Evolutionary conservation across 106 monocot species (phyloP), one percentile per base, ranked within the genome.

Genomic region (Posidonia australis): DNA sequence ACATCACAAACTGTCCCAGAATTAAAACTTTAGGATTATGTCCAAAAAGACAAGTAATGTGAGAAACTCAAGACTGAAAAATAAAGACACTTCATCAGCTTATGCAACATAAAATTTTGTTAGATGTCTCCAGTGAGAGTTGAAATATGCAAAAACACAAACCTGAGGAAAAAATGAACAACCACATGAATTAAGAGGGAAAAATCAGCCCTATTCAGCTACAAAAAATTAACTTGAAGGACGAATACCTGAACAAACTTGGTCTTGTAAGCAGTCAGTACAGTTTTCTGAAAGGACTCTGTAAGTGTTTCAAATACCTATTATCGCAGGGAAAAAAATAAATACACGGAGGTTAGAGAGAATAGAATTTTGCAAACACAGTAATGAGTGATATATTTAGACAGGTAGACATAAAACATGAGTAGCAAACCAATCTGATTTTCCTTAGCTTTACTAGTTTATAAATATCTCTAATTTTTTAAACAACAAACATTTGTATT

Each of bases 211-310:
- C 11, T 30, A 21, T 10, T 57, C 14, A 26, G 27, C 27, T 9
- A 58, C 26, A 16, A 26, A 55, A 49, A 49, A n/a, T n/a, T 52
- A 41, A 7, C 5, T 17, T 28, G 44, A 31, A 51, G 13, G 6
- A 51, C 9, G 23, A 12, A 62, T 73, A 96, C 96, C 96, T 96
- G 96, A 66, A 76, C 68, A 76, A 87, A 87, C 64, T 91, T 98
- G 64, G 91, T 87, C 77, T 85, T 98, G 62, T 98, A 74, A 63
- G 90, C 80, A 77, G 77, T 98, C 59, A 98, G 54, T 56, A 98
- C 71, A 54, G 87, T 79, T 60, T 70, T 81, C 21, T 55, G 65
- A 61, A 98, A 91, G 44, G 85, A 79, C 54, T 85, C 81, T 27
- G 64, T 51, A 29, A 98, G 83, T 58, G 65, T 76, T 52, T 77